Percentiles rank a stretch among this genome's conserved stretches.
Conservation (phyloP, 331 rosid genomes). For the Spiraea crenata region DNA sequence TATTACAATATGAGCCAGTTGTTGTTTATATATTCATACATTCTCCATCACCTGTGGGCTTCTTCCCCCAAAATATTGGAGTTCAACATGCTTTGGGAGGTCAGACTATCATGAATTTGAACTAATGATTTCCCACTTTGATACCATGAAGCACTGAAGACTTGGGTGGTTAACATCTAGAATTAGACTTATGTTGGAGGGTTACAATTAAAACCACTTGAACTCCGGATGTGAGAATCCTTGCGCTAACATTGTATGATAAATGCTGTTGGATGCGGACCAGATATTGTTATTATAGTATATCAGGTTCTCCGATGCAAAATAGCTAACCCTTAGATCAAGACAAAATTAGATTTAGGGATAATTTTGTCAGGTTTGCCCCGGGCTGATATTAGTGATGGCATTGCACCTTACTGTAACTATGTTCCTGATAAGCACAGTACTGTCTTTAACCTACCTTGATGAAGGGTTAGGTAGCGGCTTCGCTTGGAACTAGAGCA, state of each 20-base stretch:
- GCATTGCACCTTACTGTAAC: neutral
- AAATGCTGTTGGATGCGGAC: neutral
- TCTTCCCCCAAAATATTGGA: neutral
- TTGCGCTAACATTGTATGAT: neutral
- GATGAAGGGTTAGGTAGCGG: conserved; percentile 12
- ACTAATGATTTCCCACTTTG: neutral
- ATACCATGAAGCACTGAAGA: neutral
- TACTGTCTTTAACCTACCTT: neutral
- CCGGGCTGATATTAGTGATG: conserved; percentile 3
- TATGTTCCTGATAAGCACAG: neutral
- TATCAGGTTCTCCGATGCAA: conserved; percentile 6
- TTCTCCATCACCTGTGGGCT: neutral
- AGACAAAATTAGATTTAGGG: conserved; percentile 11
- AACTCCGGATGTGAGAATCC: neutral
- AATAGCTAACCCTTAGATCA: neutral
- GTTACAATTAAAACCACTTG: neutral
- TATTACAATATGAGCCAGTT: neutral
- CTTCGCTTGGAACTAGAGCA: neutral
- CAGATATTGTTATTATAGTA: neutral
- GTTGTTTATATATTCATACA: neutral
- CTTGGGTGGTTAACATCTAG: neutral
- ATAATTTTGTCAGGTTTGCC: neutral
- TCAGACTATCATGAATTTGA: neutral
- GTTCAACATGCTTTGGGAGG: neutral
- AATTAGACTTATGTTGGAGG: neutral